These are phyloP conservation scores for Phaeosphaeriaceae sp. DNA, from an alignment of 2,329 filamentous ascomycete species.

Conservation along the genomic window DNA sequence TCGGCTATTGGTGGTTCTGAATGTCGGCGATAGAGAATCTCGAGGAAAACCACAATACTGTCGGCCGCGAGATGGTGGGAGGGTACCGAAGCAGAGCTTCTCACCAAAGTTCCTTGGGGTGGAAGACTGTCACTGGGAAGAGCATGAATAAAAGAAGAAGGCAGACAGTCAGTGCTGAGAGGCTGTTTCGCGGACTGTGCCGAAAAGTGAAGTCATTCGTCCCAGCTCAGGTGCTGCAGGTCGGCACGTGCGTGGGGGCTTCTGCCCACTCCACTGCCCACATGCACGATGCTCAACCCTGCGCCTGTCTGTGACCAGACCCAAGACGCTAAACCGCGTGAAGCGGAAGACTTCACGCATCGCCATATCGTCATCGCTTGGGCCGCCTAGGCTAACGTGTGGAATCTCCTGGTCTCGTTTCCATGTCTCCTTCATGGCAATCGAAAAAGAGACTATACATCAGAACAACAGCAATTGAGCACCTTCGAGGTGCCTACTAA, in stretches of 20 bases:
- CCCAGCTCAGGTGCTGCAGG: conserved; percentile 9
- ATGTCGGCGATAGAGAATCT: conserved; percentile 20
- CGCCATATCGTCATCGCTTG: conserved; percentile 9
- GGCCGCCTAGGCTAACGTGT: conserved; percentile 4
- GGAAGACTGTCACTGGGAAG: background rate
- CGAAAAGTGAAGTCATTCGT: conserved; percentile 37
- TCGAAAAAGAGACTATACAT: background rate
- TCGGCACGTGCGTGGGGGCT: background rate
- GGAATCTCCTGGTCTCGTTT: conserved; percentile 1
- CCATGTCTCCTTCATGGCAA: conserved; percentile 8
- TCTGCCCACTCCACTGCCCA: background rate
- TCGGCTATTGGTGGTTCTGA: conserved; percentile 31
- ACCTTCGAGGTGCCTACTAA: background rate
- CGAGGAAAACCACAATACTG: conserved; percentile 4
- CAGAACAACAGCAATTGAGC: background rate
- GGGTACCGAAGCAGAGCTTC: background rate
- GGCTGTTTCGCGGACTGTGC: conserved; percentile 23
- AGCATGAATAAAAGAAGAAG: background rate
- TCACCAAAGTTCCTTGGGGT: background rate
- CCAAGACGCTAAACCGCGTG: background rate
- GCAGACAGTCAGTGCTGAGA: conserved; percentile 8
- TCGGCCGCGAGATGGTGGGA: background rate
- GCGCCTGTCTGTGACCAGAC: background rate
- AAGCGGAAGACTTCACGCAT: conserved; percentile 18
- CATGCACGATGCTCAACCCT: background rate